Evolutionary conservation across 2,329 filamentous ascomycete species (phyloP), one percentile per base, ranked within the genome.

Genomic region (Blastomyces parvus): DNA sequence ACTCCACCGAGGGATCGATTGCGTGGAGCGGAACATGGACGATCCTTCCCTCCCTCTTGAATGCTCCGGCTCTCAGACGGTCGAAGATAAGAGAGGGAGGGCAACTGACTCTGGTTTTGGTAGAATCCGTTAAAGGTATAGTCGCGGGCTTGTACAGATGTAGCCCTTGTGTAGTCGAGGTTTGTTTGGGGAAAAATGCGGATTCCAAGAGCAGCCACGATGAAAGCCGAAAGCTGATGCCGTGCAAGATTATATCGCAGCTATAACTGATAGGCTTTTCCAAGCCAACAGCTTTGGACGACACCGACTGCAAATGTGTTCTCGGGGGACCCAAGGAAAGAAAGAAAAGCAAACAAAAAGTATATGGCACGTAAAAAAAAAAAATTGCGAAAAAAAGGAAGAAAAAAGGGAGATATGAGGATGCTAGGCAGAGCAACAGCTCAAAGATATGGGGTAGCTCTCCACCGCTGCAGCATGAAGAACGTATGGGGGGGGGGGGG

Each of bases 191-290:
- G 65, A 72, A 72, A 66, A 73, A 72, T 68, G 69, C 73, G 67
- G 74, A 65, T 71, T 65, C 72, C 74, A 64, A 77, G 70, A 66
- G 74, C 74, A 73, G 76, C 76, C 76, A 77, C 73, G 72, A 65
- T 76, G 74, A 70, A 67, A 59, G 65, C 48, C 36, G 40, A 62
- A 42, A 33, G 3, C 5, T 17, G 30, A 4, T 30, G 17, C 17
- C 30, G 27, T 36, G 38, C 14, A 17, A 9, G 3, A 5, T 56
- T n/a, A 56, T 7, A 11, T 36, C 30, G 38, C 40, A 46, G 27
- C 17, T 36, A 40, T 42, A 40, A 58, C 8, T 42, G 33, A 36
- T 36, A 58, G 17, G 19, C 17, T 8, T 58, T 36, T 58, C 13
- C n/a, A 27, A 19, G 25, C n/a, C 11, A 30, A 27, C 55, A 42